Evolutionary conservation across 2,329 filamentous ascomycete genomes (phyloP).

Genomic region (Fusarium compactum): DNA sequence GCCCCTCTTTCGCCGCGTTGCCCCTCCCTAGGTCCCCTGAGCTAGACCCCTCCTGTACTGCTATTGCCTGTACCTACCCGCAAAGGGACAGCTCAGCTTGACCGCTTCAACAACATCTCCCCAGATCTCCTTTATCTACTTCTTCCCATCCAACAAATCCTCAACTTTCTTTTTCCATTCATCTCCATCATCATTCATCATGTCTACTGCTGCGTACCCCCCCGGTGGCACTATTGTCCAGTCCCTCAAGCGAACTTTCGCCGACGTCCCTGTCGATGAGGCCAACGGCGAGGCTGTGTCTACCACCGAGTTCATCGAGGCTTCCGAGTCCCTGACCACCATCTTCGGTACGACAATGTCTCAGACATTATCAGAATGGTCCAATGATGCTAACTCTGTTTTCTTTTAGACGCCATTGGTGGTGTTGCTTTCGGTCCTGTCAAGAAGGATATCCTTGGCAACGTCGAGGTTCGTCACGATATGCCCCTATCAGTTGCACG

Average conservation of each 20-base stretch:
- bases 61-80: slow-evolving; percentile 30
- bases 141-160: slow-evolving; percentile 19
- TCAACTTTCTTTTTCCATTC: slow-evolving; percentile 13
- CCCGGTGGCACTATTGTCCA: slow-evolving; percentile 85
- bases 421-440: slow-evolving; percentile 87
- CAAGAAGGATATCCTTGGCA: slow-evolving; percentile 90
- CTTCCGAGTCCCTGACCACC: slow-evolving; percentile 85
- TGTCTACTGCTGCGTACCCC: slow-evolving; percentile 66
- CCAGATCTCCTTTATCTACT: slow-evolving; percentile 29
- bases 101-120: slow-evolving; percentile 43
- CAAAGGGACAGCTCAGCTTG: slow-evolving; percentile 45
- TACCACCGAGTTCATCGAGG: slow-evolving; percentile 91
- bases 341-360: slow-evolving; percentile 76
- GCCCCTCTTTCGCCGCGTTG: slow-evolving; percentile 45
- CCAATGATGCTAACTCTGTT: slow-evolving; percentile 24
- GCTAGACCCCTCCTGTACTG: slow-evolving; percentile 41
- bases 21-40: slow-evolving; percentile 40
- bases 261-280: slow-evolving; percentile 80
- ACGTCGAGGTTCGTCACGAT: slow-evolving; percentile 78
- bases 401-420: slow-evolving; percentile 68
- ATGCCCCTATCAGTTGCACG: slow-evolving; percentile 1
- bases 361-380: neutral
- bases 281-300: slow-evolving; percentile 81
- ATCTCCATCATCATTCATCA: slow-evolving; percentile 51
- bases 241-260: slow-evolving; percentile 85